phyloP scores from a whole-genome alignment of 495 filamentous ascomycete species.

The Glarea lozoyensis region DNA sequence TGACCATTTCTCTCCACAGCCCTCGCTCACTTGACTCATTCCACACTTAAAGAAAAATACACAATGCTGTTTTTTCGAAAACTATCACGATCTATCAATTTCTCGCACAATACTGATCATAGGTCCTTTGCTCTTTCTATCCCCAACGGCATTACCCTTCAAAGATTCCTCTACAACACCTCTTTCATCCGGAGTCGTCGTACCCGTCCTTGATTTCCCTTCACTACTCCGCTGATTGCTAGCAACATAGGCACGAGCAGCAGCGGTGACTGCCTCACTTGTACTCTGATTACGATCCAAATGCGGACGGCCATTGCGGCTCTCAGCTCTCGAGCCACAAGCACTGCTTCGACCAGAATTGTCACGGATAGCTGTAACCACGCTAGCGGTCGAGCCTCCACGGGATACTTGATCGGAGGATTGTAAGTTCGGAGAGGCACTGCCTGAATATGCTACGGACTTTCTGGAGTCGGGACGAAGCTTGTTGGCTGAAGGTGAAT shows the following conservation, averaged over 20 bases:
- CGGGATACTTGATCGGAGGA: conserved; percentile 1
- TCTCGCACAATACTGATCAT: too few species aligned
- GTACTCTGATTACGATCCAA: neutral
- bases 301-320: neutral
- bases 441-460: neutral
- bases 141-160: too few species aligned
- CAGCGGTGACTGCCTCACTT: conserved; percentile 13
- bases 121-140: too few species aligned
- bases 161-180: too few species aligned
- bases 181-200: neutral
- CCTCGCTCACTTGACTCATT: too few species aligned
- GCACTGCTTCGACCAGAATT: conserved; percentile 9
- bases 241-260: conserved; percentile 7
- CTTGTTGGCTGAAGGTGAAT: neutral
- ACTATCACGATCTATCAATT: too few species aligned
- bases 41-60: too few species aligned
- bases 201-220: too few species aligned
- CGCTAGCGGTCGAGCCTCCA: conserved; percentile 11
- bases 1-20: too few species aligned
- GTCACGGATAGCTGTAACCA: conserved; percentile 10
- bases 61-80: too few species aligned
- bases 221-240: neutral
- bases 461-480: neutral
- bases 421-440: neutral
- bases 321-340: neutral